Base-by-base conservation (phyloP, 306 rosid genomes). In the Phaseolus lunatus region DNA sequence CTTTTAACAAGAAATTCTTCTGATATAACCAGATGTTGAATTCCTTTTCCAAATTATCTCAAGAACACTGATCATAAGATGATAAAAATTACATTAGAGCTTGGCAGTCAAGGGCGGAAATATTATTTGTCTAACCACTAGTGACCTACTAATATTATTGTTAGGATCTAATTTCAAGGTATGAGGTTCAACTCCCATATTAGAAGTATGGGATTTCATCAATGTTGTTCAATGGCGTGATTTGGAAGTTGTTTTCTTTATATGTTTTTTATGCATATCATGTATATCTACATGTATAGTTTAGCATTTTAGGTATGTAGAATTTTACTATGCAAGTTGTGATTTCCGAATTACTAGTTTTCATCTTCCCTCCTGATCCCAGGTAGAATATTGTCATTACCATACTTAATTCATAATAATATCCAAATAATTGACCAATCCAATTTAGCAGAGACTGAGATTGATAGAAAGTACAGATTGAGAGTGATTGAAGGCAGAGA, bases 111-210 rank as follows among this genome's bases (percentile, higher is more conserved):
- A 27, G 45, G 16, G 3, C 18, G 35, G 22, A 59, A 50, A 56
- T 23, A 23, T 62, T 9, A 22, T 70, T 47, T 54, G 7, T 47
- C 3, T 67, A n/a, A 37, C 23, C 70, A 57, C n/a, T 43, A 10
- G 22, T 78, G 35, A 63, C 39, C 22, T 62, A 57, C 54, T 31
- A 18, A 58, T 26, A 26, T 58, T 58, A 13, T 57, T 22, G 61
- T 20, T 54, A 22, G 29, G 61, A 20, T 20, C 61, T 24, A 54
- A 53, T 53, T 53, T 11, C 27, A 9, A 53, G 14, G 4, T 20
- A 53, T 20, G 27, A 19, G 27, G 22, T 53, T 53, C 11, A 9
- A 52, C 27, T 19, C 27, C 11, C 59, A 53, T 19, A 9, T 53
- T 53, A 22, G 27, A 53, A 20, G 14, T 18, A 20, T 12, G 3